Percentiles rank a stretch among this genome's conserved stretches.
phyloP scores from a whole-genome alignment of 192 early-diverging fungal species.

The Diversispora eburnea region DNA sequence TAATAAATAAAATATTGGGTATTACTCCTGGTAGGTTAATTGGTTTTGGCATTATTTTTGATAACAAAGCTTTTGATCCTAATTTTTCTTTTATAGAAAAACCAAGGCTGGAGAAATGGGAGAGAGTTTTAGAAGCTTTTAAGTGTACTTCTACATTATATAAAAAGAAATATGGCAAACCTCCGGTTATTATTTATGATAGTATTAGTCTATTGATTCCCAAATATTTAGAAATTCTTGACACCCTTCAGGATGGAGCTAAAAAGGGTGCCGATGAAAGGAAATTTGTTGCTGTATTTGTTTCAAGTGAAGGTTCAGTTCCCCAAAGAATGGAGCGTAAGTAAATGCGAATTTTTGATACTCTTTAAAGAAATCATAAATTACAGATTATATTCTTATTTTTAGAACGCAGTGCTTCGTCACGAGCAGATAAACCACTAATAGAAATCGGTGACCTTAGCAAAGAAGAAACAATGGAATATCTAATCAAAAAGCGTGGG shows the following conservation, averaged over 20 bases:
- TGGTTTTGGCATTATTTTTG: background rate
- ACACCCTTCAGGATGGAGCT: conserved; percentile 12
- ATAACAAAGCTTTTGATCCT: background rate
- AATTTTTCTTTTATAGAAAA: background rate
- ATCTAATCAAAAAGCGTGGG: too few relatives aligned
- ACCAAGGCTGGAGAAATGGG: background rate
- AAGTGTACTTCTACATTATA: background rate
- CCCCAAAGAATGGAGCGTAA: too few relatives aligned
- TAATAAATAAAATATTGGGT: background rate
- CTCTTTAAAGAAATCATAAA: background rate
- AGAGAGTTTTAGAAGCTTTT: background rate
- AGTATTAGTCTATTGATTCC: background rate
- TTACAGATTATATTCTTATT: background rate
- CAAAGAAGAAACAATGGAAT: background rate
- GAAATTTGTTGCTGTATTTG: conserved; percentile 22
- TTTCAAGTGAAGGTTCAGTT: conserved; percentile 19
- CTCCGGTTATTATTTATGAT: background rate
- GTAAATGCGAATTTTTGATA: too few relatives aligned
- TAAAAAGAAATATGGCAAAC: conserved; percentile 1
- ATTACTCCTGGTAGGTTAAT: background rate
- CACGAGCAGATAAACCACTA: background rate
- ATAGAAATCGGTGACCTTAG: conserved; percentile 19
- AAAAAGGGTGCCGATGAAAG: background rate
- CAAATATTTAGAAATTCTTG: background rate
- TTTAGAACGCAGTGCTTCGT: background rate